phyloP scores from a whole-genome alignment of 2,329 filamentous ascomycete species.

The Aspergillus sp. region DNA sequence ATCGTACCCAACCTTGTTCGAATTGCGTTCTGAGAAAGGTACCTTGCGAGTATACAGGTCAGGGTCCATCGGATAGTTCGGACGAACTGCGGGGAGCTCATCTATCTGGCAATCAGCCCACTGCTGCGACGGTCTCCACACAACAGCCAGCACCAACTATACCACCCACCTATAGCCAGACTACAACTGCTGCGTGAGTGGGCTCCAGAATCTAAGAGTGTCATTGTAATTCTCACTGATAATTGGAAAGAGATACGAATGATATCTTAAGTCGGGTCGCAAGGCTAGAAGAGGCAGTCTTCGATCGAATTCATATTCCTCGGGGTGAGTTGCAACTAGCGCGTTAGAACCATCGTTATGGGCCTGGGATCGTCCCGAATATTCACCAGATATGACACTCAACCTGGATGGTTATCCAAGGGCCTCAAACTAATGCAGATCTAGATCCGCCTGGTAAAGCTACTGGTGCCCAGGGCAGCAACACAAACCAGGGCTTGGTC shows the following conservation, averaged over 20 bases:
- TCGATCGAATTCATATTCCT: not conserved
- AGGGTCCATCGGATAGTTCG: not conserved
- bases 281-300: constrained; percentile 4
- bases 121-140: not conserved
- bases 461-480: not conserved
- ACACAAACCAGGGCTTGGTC: not conserved
- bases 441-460: not conserved
- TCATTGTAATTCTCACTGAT: not conserved
- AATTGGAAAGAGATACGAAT: not conserved
- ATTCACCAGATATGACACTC: no score
- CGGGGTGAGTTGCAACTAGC: not conserved
- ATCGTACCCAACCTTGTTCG: constrained; percentile 26
- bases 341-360: not conserved
- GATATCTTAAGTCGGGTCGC: not conserved
- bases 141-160: not conserved
- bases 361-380: not conserved
- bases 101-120: not conserved
- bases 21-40: constrained; percentile 23
- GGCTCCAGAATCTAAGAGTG: not conserved
- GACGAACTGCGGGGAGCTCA: not conserved
- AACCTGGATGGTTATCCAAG: not conserved
- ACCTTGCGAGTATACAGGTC: constrained; percentile 21
- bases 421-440: not conserved
- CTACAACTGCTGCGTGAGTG: not conserved
- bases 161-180: not conserved